Evolutionary conservation across 2,329 filamentous ascomycete species (phyloP), one percentile per base, ranked within the genome.

Genomic region (Fusarium luffae): DNA sequence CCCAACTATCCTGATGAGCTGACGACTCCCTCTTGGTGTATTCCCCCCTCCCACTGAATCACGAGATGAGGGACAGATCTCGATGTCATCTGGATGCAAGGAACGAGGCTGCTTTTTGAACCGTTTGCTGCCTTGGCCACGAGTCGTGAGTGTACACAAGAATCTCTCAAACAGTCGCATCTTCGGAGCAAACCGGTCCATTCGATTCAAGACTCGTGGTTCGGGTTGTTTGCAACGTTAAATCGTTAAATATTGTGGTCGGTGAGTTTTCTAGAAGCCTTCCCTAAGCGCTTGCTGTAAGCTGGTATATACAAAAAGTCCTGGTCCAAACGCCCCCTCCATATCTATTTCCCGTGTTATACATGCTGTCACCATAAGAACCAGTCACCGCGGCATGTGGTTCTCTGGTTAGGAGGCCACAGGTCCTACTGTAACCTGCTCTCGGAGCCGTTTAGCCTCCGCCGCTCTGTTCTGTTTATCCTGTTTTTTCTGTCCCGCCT

Each of bases 371-470:
- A 57, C 59, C 65, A 57, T 57, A 66, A 28, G 25, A 48, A 40
- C 40, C 32, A 67, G 40, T 50, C 23, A 47, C 50, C 28, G 23
- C 56, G 19, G 40, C 55, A 34, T 57, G 23, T 44, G 43, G 60
- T 54, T 62, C 44, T 27, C 59, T 23, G 46, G 42, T 70, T 54
- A 81, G 16, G 56, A 55, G 30, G 56, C 69, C 50, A 81, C 48
- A 52, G 88, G 87, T 19, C 89, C 89, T 54, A 90, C 86, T 12
- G 78, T 78, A 5, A 91, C 88, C 32, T 75, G 77, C 75, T 90
- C 87, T 54, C 85, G 82, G 51, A 78, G 74, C 64, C 75, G 80
- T 66, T 82, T 80, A 10, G 78, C 80, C 58, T 85, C 81, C 13
- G 75, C 62, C 25, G 79, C 77, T 5, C 79, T 71, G 25, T 61